These are phyloP conservation scores for Trichophyton mentagrophytes DNA, from an alignment of 2,329 filamentous ascomycete genomes.

Conservation along the genomic window DNA sequence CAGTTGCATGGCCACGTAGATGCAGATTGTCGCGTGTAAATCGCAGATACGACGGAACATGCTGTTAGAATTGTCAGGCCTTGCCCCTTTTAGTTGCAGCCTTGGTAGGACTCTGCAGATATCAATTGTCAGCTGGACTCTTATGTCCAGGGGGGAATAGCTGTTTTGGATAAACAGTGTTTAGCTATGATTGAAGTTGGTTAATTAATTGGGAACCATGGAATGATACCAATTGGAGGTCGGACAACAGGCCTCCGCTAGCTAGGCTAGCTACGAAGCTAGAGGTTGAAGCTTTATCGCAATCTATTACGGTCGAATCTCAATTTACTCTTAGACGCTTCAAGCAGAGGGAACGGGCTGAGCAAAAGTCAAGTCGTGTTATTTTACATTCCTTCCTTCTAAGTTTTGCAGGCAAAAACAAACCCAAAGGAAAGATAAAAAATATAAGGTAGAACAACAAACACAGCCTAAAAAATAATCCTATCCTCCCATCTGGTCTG, in stretches of 20 bases:
- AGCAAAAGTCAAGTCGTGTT: not conserved
- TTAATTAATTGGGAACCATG: no score
- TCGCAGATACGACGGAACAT: no score
- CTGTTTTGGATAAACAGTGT: no score
- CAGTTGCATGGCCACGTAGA: not conserved
- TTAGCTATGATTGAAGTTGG: no score
- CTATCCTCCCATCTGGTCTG: not conserved
- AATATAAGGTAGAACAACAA: not conserved
- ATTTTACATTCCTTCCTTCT: slow-evolving; percentile 4
- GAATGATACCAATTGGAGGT: no score
- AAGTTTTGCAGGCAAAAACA: not conserved
- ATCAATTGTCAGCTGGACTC: not conserved
- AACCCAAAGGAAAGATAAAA: not conserved
- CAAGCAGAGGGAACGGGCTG: not conserved
- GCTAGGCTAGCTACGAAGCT: no score
- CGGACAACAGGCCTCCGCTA: no score
- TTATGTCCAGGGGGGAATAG: not conserved
- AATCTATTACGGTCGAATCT: not conserved
- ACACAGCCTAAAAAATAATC: not conserved
- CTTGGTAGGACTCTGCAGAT: not conserved
- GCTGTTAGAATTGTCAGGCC: not conserved
- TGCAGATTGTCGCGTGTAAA: no score
- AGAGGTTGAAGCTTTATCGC: no score
- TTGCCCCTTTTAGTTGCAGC: not conserved
- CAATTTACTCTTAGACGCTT: not conserved